Percentiles rank a stretch among this genome's conserved stretches.
phyloP scores from a whole-genome alignment of 768 basidiomycete species.

The Leucosporidium creatinivorum region DNA sequence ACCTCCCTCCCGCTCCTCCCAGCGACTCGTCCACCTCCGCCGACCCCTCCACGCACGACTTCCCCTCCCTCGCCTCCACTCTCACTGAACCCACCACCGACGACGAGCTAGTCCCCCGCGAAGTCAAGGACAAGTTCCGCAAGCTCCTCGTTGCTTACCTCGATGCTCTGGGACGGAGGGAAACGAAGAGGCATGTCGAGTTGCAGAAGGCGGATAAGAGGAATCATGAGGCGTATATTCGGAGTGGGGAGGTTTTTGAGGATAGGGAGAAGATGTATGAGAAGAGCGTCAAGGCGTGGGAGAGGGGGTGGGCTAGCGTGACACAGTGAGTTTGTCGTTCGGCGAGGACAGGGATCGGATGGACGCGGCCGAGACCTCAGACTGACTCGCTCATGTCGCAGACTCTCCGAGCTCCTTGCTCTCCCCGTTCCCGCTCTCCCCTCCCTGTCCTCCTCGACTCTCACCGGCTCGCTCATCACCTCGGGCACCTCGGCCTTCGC shows the following conservation, averaged over 20 bases:
- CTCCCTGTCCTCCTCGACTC: constrained; percentile 52
- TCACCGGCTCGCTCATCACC: constrained; percentile 42
- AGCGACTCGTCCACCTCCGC: constrained; percentile 4
- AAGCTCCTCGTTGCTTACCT: constrained; percentile 92
- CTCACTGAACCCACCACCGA: constrained; percentile 36
- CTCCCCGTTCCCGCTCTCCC: constrained; percentile 76
- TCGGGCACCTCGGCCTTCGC: constrained; percentile 36
- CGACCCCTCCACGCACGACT: constrained; percentile 14
- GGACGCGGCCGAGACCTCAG: too few relatives aligned
- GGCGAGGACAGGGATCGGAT: too few relatives aligned
- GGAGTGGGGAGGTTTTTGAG: constrained; percentile 97
- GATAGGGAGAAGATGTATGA: constrained; percentile 98
- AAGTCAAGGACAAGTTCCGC: constrained; percentile 78
- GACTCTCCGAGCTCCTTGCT: constrained; percentile 84
- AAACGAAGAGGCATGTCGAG: constrained; percentile 68
- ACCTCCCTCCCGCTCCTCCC: constrained; percentile 41
- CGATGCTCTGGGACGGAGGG: constrained; percentile 80
- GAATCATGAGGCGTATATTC: constrained; percentile 98
- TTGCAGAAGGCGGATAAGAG: constrained; percentile 93
- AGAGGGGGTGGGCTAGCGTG: constrained; percentile 79
- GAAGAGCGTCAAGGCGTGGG: constrained; percentile 94
- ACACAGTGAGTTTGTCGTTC: constrained; percentile 54
- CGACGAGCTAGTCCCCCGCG: constrained; percentile 73
- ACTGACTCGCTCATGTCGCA: constrained; percentile 40
- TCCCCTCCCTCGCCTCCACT: constrained; percentile 14